Base-by-base conservation (phyloP, 768 basidiomycete species). In the Kwoniella dendrophila region DNA sequence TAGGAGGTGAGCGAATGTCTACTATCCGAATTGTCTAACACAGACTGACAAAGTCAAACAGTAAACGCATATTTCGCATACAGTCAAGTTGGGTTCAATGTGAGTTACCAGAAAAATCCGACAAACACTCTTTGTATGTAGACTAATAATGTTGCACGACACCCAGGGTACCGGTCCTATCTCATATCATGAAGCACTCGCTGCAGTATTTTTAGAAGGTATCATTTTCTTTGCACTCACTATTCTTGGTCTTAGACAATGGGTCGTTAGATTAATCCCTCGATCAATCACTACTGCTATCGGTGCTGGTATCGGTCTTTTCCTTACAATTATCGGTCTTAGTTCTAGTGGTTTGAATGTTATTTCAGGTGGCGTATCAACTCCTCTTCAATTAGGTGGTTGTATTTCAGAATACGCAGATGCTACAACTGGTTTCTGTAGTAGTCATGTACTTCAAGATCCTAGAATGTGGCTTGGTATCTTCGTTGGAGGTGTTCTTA, bases 381-480 rank as follows among this genome's bases (percentile, higher is more conserved):
- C 89, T 64, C 80, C 89, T 18, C 86, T 93, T 18, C 86, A 86
- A 44, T 81, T 92, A 14, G 90, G 88, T 22, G 90, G 90, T 50
- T 93, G 90, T 75, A 79, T 76, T 12, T 68, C 86, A 12, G 81
- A 86, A 82, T 83, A 74, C 40, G 75, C 24, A 50, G 51, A 62
- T 50, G 20, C 16, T 6, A 45, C 38, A 4, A 73, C 61, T 4
- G 61, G 51, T 24, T 70, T 73, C 79, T 93, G 91, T 67, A 81
- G 79, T 2, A 75, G 81, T 14, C 85, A 84, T 40, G 87, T 90
- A 3, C 80, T 93, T 27, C 86, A 84, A 38, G 87, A 80, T 64
- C 89, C 90, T 1, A 89, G 87, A 10, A 86, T 90, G 82, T 93
- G 91, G 91, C 80, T 92, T n/a, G 91, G 91, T 34, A 85, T 92